Base-by-base conservation (phyloP, 2,329 filamentous ascomycete species). In the Fusarium azukiicola region DNA sequence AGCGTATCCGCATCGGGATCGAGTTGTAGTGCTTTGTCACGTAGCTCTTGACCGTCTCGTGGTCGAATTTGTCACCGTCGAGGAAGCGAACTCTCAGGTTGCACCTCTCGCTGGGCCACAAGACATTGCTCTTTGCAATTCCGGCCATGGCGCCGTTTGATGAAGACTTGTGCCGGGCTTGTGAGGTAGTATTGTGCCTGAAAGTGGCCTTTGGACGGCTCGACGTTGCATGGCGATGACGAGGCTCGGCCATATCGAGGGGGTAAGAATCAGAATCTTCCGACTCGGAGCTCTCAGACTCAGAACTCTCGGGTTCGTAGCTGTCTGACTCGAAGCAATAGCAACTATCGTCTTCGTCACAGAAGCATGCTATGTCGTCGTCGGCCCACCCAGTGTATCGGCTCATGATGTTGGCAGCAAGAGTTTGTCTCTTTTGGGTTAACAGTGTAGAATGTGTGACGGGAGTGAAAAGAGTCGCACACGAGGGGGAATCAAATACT, bases 321-420 rank as follows among this genome's bases (percentile, higher is more conserved):
- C 36, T 23, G 38, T 61, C 56, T 10, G 56, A 61, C 23, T 61
- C 56, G 56, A 61, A 61, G 17, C 56, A 61, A 23, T 17, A 42
- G n/a, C 56, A 61, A 61, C n/a, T 40, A 21, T 61, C 38, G 56
- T 61, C 56, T 23, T 61, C 56, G 36, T 61, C 56, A 42, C 56
- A 61, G 56, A 23, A 61, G 56, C 56, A 61, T 23, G n/a, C 6
- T 17, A 61, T 9, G 17, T 61, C 56, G 36, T 61, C 36, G 56
- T 61, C 56, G n/a, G 40, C n/a, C 56, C 56, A 61, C 36, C 38
- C 56, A 12, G 40, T 42, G 56, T 42, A 61, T 23, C 36, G 36
- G 36, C 17, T 61, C 56, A 61, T 61, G 38, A 42, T 5, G 21
- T 42, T 17, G 21, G n/a, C 38, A 61, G 38, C 21, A 61, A 21